Evolutionary conservation across 805 yeast species (phyloP).

Genomic region (Candida dajiaensis): DNA sequence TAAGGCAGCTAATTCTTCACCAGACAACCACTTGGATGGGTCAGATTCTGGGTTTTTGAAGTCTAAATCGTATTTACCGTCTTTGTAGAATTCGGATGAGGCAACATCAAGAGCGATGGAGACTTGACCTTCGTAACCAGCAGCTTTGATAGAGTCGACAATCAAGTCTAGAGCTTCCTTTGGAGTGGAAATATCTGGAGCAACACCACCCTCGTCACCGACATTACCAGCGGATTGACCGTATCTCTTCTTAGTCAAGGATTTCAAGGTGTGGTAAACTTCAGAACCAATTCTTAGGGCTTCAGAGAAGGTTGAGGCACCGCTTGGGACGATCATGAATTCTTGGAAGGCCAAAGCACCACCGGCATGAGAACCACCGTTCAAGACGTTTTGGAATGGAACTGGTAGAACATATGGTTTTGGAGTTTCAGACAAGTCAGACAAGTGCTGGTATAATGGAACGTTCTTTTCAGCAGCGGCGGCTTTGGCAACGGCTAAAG

Average conservation of each 20-base stretch:
- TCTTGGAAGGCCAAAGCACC: conserved; percentile 99
- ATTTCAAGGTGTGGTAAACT: conserved; percentile 95
- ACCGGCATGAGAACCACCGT: conserved; percentile 99
- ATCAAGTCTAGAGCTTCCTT: conserved; percentile 96
- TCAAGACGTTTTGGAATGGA: conserved; percentile 97
- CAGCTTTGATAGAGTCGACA: conserved; percentile 79
- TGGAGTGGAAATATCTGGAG: conserved; percentile 93
- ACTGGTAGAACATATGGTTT: conserved; percentile 93
- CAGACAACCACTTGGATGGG: conserved; percentile 84
- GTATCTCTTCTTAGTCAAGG: conserved; percentile 88
- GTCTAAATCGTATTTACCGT: conserved; percentile 96
- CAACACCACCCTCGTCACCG: conserved; percentile 99
- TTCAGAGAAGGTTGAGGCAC: conserved; percentile 86
- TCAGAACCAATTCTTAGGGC: conserved; percentile 96
- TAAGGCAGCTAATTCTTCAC: conserved; percentile 78
- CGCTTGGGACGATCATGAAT: conserved; percentile 97
- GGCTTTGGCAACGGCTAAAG: conserved; percentile 94
- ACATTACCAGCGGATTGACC: conserved; percentile 99
- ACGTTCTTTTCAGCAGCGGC: conserved; percentile 95
- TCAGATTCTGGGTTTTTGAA: conserved; percentile 97
- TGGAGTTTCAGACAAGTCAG: conserved; percentile 67
- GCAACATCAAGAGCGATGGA: conserved; percentile 95
- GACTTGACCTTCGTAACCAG: conserved; percentile 94
- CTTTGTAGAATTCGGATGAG: conserved; percentile 95
- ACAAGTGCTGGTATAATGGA: conserved; percentile 89